A percentile compares a stretch with the other conserved stretches of the same genome.
Conservation (phyloP, 2,329 filamentous ascomycete genomes). For the Colletotrichum australisinense region DNA sequence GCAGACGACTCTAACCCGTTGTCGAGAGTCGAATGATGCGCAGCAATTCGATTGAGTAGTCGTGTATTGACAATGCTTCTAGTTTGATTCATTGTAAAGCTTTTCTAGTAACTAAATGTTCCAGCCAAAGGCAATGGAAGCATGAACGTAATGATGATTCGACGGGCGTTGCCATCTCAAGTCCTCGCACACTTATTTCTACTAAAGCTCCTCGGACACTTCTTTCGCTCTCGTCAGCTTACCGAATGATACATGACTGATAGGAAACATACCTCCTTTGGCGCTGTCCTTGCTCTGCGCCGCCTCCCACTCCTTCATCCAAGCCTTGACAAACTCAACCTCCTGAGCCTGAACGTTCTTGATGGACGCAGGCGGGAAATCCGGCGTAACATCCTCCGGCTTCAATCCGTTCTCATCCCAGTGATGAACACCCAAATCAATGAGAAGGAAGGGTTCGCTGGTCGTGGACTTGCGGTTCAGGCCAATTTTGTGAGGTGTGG, state of each 20-base stretch:
- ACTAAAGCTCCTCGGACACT: constrained; percentile 16
- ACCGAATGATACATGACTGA: background rate
- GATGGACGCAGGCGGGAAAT: constrained; percentile 69
- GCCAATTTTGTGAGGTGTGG: constrained; percentile 76
- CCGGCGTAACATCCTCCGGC: constrained; percentile 67
- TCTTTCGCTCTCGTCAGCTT: background rate
- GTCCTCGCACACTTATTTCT: background rate
- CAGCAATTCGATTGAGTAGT: background rate
- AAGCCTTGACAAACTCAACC: constrained; percentile 71
- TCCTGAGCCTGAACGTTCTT: constrained; percentile 68
- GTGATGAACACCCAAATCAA: constrained; percentile 81
- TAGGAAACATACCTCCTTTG: background rate
- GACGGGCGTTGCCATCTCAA: background rate
- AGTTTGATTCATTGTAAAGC: background rate
- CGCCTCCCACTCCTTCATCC: constrained; percentile 71
- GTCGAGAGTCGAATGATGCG: background rate
- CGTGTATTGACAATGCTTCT: background rate
- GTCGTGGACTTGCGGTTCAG: constrained; percentile 69
- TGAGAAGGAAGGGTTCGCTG: constrained; percentile 78
- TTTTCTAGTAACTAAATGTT: background rate
- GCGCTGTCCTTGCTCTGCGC: background rate
- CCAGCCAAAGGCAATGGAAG: background rate
- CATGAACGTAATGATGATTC: background rate
- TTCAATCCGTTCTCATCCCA: constrained; percentile 82
- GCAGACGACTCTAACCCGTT: background rate